Evolutionary conservation across 305 asterid genomes (phyloP), one percentile per base, ranked within the genome.

Genomic region (Ajuga reptans): DNA sequence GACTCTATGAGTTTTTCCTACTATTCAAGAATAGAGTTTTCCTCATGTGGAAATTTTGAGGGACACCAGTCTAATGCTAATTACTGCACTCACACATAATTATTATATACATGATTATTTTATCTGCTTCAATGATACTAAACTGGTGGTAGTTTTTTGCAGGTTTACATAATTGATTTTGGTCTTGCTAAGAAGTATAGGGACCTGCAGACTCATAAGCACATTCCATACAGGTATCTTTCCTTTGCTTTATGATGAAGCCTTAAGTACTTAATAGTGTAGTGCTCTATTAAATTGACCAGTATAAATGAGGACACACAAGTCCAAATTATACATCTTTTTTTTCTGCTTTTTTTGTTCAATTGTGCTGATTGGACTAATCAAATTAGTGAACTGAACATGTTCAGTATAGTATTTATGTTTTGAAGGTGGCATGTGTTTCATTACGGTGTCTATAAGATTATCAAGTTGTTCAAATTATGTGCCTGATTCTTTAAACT

Each of bases 171-270:
- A 56, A 82, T 82, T 72, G 86, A 82, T 70, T 82, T 77, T 59
- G 86, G 86, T 59, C 82, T 82, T 74, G 86, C 86, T 61, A 79
- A 82, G 77, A 79, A 82, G 64, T 82, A 82, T 74, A 79, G 80
- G 73, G 84, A 82, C 77, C 84, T 82, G 39, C 86, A 82, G 72
- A 82, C 86, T 58, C 86, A 82, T 68, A 79, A 66, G 73, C 85
- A 81, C 76, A 81, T 81, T 34, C 85, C 85, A 33, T 81, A 81
- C 74, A 81, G 85, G 83, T 81, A 63, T 51, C 33, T 62, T 47
- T 45, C 12, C 52, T 8, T 49, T 54, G 21, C 50, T 18, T 70
- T 29, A 52, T 27, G 31, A 71, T 6, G 5, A 61, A 62, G 47
- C 42, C 33, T 34, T 64, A n/a, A 29, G 27, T 41, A 42, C 47